phyloP scores from a whole-genome alignment of 2,329 filamentous ascomycete species.

The Cercospora zeae-maydis region DNA sequence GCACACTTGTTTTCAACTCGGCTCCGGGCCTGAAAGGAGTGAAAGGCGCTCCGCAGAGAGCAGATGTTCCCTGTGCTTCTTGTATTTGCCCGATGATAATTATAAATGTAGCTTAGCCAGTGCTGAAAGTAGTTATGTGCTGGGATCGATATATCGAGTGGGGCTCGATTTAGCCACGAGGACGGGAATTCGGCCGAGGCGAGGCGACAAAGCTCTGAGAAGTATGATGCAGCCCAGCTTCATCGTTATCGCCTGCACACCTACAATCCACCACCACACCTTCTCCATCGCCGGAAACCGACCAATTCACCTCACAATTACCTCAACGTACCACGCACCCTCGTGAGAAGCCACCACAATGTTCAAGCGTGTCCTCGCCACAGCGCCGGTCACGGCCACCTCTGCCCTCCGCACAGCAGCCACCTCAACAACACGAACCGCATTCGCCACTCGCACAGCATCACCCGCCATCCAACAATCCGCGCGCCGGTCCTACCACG shows the following conservation, averaged over 20 bases:
- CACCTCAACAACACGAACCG: slow-evolving; percentile 47
- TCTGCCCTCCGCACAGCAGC: slow-evolving; percentile 49
- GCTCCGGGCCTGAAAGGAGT: too few relatives aligned
- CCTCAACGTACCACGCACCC: background rate
- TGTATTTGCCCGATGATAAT: too few relatives aligned
- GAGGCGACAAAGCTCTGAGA: slow-evolving; percentile 11
- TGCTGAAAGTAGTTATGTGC: too few relatives aligned
- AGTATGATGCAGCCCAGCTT: slow-evolving; percentile 6
- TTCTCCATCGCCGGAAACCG: slow-evolving; percentile 5
- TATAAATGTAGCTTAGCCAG: too few relatives aligned
- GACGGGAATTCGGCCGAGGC: background rate
- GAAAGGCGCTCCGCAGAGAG: too few relatives aligned
- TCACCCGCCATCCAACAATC: slow-evolving; percentile 39
- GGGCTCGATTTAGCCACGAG: too few relatives aligned
- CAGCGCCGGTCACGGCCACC: slow-evolving; percentile 52
- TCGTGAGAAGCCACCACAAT: slow-evolving; percentile 39
- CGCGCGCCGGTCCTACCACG: slow-evolving; percentile 56
- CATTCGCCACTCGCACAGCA: slow-evolving; percentile 42
- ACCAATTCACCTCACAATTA: background rate
- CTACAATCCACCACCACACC: slow-evolving; percentile 5
- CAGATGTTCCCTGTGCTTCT: too few relatives aligned
- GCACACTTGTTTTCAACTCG: too few relatives aligned
- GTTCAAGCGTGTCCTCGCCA: slow-evolving; percentile 56
- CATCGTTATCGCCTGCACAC: background rate
- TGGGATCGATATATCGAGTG: too few relatives aligned